Base-by-base conservation (phyloP, 176 grass and related monocot genomes). In the Hordeum marinum region DNA sequence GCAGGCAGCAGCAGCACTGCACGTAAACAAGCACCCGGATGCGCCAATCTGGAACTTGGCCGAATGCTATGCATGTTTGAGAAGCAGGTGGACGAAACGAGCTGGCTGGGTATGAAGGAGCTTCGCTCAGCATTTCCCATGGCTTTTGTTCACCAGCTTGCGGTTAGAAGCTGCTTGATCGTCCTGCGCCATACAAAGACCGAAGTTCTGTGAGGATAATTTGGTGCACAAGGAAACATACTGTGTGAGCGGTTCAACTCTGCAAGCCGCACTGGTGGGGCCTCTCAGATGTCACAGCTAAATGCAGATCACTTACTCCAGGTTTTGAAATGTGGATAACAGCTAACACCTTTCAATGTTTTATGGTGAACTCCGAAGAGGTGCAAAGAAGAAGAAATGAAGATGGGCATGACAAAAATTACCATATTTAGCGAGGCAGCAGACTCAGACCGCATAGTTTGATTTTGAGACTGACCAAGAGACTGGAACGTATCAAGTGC, bases 341-440 rank as follows among this genome's bases (percentile, higher is more conserved):
- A 70, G 23, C 31, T 76, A 70, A 36, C 11, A 8, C 29, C 11
- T 70, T 63, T 40, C 71, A 81, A 18, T 52, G 46, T 54, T 34
- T 81, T 32, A 66, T 50, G 32, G 21, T 74, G 32, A 81, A 31
- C 4, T 74, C 40, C 37, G 34, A 66, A 71, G 69, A 68, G 8
- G 32, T 2, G 17, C 39, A 78, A 63, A 52, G 27, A 39, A 2
- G 14, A 36, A 45, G 40, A 72, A 68, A 42, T 4, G 68, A 40
- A 82, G 9, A 36, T 54, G 34, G 63, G 55, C 77, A 86, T 82
- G 57, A 76, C 10, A 24, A 63, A 68, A 57, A 6, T 48, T 84
- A 99, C 96, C 96, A 94, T 99, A 52, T 96, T 92, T 41, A 99
- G 76, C 75, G 96, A 99, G 80, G 96, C 96, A 5, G 96, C 96